Percentiles rank a stretch among this genome's conserved stretches.
Evolutionary conservation across 1,284 basidiomycete genomes (phyloP).

Genomic region (Malassezia brasiliensis): DNA sequence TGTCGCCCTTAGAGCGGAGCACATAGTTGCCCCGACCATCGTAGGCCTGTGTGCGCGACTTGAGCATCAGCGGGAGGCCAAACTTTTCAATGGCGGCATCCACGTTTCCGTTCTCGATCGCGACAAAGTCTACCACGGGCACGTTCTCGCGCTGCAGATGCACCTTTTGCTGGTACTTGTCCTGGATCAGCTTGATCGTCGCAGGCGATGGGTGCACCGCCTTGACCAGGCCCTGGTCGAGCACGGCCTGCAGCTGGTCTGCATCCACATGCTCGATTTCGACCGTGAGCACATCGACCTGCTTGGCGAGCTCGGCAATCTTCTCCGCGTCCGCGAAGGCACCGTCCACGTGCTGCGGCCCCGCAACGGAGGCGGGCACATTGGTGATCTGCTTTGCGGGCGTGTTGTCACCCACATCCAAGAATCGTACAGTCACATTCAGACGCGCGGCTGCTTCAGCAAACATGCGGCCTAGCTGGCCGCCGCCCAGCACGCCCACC

Average conservation of each 20-base stretch:
- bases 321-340: conserved; percentile 72
- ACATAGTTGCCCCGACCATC: conserved; percentile 91
- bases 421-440: conserved; percentile 74
- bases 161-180: conserved; percentile 83
- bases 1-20: conserved; percentile 56
- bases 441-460: conserved; percentile 79
- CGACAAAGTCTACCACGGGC: conserved; percentile 64
- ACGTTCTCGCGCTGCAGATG: conserved; percentile 52
- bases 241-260: conserved; percentile 56
- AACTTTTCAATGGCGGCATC: conserved; percentile 50
- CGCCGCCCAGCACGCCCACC: conserved; percentile 60
- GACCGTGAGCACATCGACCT: conserved; percentile 82
- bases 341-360: conserved; percentile 66
- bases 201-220: conserved; percentile 73
- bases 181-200: conserved; percentile 83
- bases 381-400: conserved; percentile 78
- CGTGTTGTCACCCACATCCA: conserved; percentile 67
- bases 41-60: conserved; percentile 86
- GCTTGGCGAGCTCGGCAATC: conserved; percentile 68
- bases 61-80: conserved; percentile 89
- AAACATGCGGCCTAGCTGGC: conserved; percentile 96
- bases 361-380: conserved; percentile 16
- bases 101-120: conserved; percentile 21
- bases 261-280: conserved; percentile 97
- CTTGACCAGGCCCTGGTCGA: conserved; percentile 38